Conservation (phyloP, 2,329 filamentous ascomycete species). For the Fusarium sp. region DNA sequence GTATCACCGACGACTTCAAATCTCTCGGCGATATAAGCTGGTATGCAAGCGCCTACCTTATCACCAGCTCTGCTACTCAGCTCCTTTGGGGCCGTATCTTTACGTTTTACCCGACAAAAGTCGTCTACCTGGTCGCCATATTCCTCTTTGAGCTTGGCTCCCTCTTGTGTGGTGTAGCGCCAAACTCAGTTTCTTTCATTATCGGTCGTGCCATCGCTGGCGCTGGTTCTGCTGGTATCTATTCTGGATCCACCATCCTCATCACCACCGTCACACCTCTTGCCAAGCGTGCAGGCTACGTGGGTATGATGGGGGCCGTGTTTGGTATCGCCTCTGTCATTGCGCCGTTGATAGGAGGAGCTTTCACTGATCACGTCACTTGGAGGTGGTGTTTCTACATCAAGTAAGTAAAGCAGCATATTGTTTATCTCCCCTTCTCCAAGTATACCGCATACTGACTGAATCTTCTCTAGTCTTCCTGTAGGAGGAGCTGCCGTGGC, state of each 20-base stretch:
- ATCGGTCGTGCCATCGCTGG: conserved; percentile 17
- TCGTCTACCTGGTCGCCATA: conserved; percentile 11
- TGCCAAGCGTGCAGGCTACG: conserved; percentile 9
- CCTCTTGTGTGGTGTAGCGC: conserved; percentile 12
- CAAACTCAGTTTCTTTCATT: conserved; percentile 9
- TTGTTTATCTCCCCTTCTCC: too few species aligned
- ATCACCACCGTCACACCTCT: conserved; percentile 15
- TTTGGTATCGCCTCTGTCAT: conserved; percentile 17
- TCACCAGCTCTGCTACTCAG: conserved; percentile 16
- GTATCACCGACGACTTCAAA: conserved; percentile 17
- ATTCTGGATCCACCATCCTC: conserved; percentile 13
- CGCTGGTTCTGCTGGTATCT: conserved; percentile 10
- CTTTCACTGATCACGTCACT: conserved; percentile 18
- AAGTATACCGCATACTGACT: not conserved
- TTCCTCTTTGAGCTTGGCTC: conserved; percentile 22
- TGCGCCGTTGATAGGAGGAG: conserved; percentile 14
- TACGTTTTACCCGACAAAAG: conserved; percentile 8
- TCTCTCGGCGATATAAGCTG: conserved; percentile 17
- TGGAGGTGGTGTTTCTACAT: conserved; percentile 29
- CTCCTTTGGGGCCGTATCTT: conserved; percentile 14
- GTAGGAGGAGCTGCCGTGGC: conserved; percentile 10
- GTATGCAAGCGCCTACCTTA: conserved; percentile 20
- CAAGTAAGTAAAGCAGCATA: not conserved
- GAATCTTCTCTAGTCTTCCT: not conserved
- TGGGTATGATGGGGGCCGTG: conserved; percentile 10